Evolutionary conservation across 2,329 filamentous ascomycete genomes (phyloP), one percentile per base, ranked within the genome.

Genomic region (Drechmeria coniospora): DNA sequence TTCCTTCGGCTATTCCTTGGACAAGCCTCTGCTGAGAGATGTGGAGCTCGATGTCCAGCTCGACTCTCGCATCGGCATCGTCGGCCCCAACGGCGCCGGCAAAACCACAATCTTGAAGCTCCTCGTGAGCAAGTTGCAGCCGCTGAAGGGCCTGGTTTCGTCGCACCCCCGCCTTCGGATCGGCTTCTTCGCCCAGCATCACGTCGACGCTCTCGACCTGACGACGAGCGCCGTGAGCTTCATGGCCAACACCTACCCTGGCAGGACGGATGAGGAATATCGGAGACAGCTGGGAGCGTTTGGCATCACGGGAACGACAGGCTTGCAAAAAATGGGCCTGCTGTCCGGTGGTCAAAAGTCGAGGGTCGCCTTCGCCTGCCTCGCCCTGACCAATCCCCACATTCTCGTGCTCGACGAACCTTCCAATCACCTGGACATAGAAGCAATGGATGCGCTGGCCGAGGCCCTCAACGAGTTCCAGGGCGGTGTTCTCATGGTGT

Each of bases 71-170:
- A 98, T 98, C 43, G 90, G 90, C 48, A 98, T 98, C 47, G 87
- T 98, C n/a, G 90, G 90, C 11, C 90, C 90, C 46, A 98, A 98
- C 65, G 90, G 90, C 56, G 90, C 90, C 24, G 90, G 90, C 67
- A 98, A 98, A 59, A 98, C 90, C 3, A 98, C 90, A 0, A 79
- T 94, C n/a, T 63, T 98, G 41, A 95, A 94, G 57, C 72, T 98
- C n/a, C 75, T 98, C 34, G 93, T 90, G 38, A 82, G 83, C 36
- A 81, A 82, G 44, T 68, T 98, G 15, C 56, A 72, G 32, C 73
- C 90, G 4, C 73, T 75, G 0, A 65, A 71, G 29, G 90, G 90
- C 40, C 48, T 92, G 32, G 92, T 98, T 38, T 84, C 82, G 6
- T 77, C 84, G 44, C 76, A 98, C 52, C 77, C 90, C 19, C 75